Evolutionary conservation across 2,329 filamentous ascomycete species (phyloP).

Genomic region (Tetracladium maxilliforme): DNA sequence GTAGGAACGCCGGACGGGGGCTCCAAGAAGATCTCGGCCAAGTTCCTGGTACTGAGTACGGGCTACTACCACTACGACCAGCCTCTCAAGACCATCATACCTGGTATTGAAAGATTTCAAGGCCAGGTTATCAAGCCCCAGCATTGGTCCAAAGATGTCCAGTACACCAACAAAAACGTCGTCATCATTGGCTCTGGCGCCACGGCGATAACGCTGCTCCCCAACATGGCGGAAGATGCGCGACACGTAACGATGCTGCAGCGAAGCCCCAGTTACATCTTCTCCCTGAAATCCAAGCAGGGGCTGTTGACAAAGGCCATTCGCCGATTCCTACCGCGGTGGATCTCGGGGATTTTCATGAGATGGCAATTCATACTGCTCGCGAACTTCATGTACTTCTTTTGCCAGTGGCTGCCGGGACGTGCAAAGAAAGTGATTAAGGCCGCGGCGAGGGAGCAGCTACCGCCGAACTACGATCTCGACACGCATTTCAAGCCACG

Average conservation of each 20-base stretch:
- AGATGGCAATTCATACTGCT: constrained; percentile 36
- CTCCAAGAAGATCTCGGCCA: constrained; percentile 13
- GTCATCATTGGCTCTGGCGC: constrained; percentile 63
- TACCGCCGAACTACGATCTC: constrained; percentile 37
- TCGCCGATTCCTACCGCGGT: constrained; percentile 22
- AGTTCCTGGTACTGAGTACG: constrained; percentile 42
- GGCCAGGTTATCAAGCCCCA: constrained; percentile 53
- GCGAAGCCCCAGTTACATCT: constrained; percentile 58
- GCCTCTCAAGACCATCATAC: constrained; percentile 36
- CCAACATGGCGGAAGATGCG: constrained; percentile 50
- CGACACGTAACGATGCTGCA: constrained; percentile 65
- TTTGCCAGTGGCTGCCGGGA: constrained; percentile 37
- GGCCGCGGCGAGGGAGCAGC: constrained; percentile 23
- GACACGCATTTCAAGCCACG: constrained; percentile 49
- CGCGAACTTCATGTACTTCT: constrained; percentile 28
- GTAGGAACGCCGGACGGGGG: constrained; percentile 19
- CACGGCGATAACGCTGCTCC: constrained; percentile 65
- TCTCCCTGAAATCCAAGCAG: constrained; percentile 23
- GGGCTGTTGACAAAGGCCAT: constrained; percentile 5
- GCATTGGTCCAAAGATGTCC: constrained; percentile 55
- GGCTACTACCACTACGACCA: constrained; percentile 51
- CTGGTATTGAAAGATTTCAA: constrained; percentile 42
- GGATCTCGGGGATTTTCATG: constrained; percentile 27
- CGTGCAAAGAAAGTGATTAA: constrained; percentile 31
- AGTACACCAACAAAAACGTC: constrained; percentile 48